These are phyloP conservation scores for Diutina scorzettiae DNA, from an alignment of 1,139 yeast species.

Conservation along the genomic window DNA sequence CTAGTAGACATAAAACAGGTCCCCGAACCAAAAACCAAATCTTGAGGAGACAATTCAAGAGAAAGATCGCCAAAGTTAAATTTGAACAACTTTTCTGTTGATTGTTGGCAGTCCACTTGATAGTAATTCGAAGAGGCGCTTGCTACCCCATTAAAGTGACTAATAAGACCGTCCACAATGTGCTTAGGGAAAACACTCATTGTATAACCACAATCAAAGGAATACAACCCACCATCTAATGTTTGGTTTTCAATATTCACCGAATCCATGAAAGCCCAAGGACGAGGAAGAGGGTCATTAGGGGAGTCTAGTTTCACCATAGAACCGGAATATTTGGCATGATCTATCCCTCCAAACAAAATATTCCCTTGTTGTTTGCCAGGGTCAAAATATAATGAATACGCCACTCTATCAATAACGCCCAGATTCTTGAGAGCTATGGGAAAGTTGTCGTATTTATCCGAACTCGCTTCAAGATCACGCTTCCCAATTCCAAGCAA, in stretches of 20 bases:
- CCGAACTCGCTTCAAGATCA: neutral
- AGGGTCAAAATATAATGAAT: neutral
- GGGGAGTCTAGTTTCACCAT: neutral
- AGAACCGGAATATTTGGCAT: neutral
- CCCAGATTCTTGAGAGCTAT: neutral
- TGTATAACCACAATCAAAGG: neutral
- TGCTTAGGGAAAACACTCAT: no score
- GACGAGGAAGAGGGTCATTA: neutral
- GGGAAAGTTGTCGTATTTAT: neutral
- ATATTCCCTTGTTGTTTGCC: neutral
- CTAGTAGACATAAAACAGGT: neutral
- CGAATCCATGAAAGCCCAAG: neutral
- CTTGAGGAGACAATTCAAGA: neutral
- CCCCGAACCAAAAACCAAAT: neutral
- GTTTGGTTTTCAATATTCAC: neutral
- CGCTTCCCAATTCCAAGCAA: neutral
- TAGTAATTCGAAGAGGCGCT: neutral
- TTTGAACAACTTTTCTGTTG: neutral
- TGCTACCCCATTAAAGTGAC: neutral
- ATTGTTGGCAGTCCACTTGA: neutral
- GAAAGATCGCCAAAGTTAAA: slow-evolving; percentile 5
- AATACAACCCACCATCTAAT: neutral
- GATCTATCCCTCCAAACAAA: neutral
- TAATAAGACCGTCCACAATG: neutral
- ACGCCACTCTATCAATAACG: neutral